A percentile compares a stretch with the other conserved stretches of the same genome.
Conservation (phyloP, 2,329 filamentous ascomycete genomes). For the Aspergillus fructus region DNA sequence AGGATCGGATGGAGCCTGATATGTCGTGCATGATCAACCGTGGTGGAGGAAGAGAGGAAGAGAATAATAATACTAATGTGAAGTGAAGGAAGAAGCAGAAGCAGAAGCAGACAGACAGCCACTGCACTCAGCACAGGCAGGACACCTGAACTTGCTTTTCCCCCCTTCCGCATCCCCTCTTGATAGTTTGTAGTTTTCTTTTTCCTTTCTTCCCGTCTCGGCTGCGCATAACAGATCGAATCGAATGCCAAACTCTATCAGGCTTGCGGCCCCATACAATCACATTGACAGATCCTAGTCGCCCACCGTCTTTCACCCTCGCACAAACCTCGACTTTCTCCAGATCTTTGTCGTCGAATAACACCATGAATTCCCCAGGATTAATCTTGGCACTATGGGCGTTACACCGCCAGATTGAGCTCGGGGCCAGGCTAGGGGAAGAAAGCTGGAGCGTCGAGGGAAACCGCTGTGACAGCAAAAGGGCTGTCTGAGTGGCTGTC, state of each 20-base stretch:
- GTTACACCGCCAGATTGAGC: slow-evolving; percentile 26
- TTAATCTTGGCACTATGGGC: slow-evolving; percentile 12
- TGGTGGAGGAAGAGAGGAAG: slow-evolving; percentile 5
- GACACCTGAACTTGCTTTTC: slow-evolving; percentile 4
- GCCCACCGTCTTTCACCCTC: neutral
- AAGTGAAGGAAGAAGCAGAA: neutral
- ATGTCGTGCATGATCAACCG: slow-evolving; percentile 24
- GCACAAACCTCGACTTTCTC: neutral
- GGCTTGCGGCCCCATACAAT: neutral
- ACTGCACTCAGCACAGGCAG: neutral
- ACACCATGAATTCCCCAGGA: slow-evolving; percentile 4
- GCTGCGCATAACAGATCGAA: neutral
- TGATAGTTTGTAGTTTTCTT: neutral
- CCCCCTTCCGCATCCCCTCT: neutral
- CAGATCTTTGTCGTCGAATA: slow-evolving; percentile 1
- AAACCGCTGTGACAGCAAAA: neutral
- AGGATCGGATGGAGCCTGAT: slow-evolving; percentile 19
- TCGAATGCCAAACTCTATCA: slow-evolving; percentile 6
- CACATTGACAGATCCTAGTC: slow-evolving; percentile 3
- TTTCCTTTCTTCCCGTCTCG: neutral
- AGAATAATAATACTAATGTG: neutral
- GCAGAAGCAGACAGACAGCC: neutral
- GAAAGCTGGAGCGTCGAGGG: slow-evolving; percentile 3
- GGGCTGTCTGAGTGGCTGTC: slow-evolving; percentile 4
- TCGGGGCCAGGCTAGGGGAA: slow-evolving; percentile 16